phyloP scores from a whole-genome alignment of 768 basidiomycete species.

The Serendipita vermifera region DNA sequence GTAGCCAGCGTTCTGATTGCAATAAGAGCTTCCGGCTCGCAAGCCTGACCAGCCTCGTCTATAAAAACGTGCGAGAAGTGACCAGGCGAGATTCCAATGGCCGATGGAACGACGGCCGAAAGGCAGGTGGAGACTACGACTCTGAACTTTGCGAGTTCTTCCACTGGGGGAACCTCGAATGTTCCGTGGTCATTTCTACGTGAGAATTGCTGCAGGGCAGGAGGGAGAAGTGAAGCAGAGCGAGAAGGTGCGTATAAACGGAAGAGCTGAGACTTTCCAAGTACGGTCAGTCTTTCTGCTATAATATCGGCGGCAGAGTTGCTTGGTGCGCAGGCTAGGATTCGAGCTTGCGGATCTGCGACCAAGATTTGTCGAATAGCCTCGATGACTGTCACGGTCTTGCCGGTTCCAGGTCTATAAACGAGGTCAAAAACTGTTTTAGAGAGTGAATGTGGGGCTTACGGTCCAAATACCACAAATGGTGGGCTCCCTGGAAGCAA shows the following conservation, averaged over 20 bases:
- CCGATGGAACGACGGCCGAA: conserved; percentile 36
- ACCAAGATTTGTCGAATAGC: conserved; percentile 44
- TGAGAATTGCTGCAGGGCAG: conserved; percentile 28
- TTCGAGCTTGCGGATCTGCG: conserved; percentile 29
- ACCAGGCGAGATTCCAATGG: conserved; percentile 36
- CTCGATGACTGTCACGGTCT: conserved; percentile 54
- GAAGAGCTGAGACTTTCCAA: conserved; percentile 29
- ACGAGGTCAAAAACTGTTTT: neutral
- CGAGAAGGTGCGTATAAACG: conserved; percentile 42
- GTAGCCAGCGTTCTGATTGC: conserved; percentile 25
- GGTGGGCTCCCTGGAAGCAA: conserved; percentile 36
- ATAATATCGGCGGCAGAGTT: conserved; percentile 57
- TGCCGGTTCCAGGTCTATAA: conserved; percentile 48
- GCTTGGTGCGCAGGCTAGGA: conserved; percentile 55
- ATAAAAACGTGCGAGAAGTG: conserved; percentile 50
- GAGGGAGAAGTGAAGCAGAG: conserved; percentile 26
- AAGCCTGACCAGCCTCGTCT: conserved; percentile 53
- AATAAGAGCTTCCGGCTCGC: conserved; percentile 46
- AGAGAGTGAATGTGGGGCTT: conserved; percentile 18
- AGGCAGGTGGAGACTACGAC: conserved; percentile 49
- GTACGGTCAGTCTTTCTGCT: conserved; percentile 28
- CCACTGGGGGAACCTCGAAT: conserved; percentile 35
- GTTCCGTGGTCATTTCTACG: conserved; percentile 27
- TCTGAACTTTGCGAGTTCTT: conserved; percentile 30
- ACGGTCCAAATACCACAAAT: conserved; percentile 54